These are phyloP conservation scores for Xylariomycetidae sp. DNA, from an alignment of 2,329 filamentous ascomycete species.

Conservation along the genomic window DNA sequence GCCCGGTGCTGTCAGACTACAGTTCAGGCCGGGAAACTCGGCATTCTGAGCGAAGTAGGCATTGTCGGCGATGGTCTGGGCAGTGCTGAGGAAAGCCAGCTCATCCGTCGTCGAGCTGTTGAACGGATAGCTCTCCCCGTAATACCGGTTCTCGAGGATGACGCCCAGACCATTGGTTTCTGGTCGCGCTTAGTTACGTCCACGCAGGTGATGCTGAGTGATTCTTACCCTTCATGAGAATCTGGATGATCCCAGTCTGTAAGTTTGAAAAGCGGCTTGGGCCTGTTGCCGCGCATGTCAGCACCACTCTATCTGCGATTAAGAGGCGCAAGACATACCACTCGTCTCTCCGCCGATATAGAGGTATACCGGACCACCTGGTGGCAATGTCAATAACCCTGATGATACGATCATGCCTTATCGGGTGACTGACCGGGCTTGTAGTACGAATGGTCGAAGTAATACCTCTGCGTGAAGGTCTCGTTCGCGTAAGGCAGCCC, in stretches of 20 bases:
- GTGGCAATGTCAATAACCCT: conserved; percentile 8
- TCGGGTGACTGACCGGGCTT: conserved; percentile 28
- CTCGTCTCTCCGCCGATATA: conserved; percentile 28
- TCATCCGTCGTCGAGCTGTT: conserved; percentile 42
- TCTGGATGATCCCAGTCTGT: conserved; percentile 39
- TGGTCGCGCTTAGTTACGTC: conserved; percentile 1
- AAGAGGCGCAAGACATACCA: conserved; percentile 11
- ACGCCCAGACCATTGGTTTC: conserved; percentile 47
- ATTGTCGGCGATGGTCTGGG: conserved; percentile 47
- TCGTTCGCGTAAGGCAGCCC: conserved; percentile 32
- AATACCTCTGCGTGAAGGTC: conserved; percentile 50
- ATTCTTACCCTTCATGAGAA: conserved; percentile 38
- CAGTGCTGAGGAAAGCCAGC: conserved; percentile 42
- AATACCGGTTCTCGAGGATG: conserved; percentile 47
- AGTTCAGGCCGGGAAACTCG: conserved; percentile 35
- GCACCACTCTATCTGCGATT: too few species aligned
- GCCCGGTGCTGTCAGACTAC: conserved; percentile 33
- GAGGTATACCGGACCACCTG: conserved; percentile 37
- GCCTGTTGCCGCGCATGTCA: conserved; percentile 3
- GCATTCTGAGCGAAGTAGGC: conserved; percentile 44
- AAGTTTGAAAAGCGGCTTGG: conserved; percentile 22
- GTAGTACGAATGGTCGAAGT: conserved; percentile 47
- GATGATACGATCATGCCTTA: not conserved
- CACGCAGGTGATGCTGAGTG: too few species aligned
- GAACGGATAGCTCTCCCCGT: conserved; percentile 43